Base-by-base conservation (phyloP, 2,329 filamentous ascomycete genomes). In the Rhynchosporium graminicola region DNA sequence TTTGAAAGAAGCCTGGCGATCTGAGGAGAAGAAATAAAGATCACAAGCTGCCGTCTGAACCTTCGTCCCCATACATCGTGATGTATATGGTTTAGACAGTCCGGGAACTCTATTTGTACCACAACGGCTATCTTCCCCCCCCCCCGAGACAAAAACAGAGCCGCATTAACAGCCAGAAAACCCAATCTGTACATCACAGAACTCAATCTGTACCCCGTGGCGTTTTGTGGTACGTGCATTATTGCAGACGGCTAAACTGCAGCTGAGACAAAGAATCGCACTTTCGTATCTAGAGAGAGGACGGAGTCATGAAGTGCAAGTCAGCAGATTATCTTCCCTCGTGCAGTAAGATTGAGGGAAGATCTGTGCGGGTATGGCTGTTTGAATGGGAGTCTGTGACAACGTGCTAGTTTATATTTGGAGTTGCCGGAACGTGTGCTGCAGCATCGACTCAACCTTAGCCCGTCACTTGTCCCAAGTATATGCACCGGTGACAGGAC, bases 271-370 rank as follows among this genome's bases (percentile, higher is more conserved):
- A 33, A 20, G 31, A 57, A 45, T 57, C 54, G 42, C 47, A 55
- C 40, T 42, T 55, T 47, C 42, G 28, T 3, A n/a, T 26, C 40
- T 13, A 38, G 42, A 46, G 38, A 57, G 38, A n/a, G 54, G 54
- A 52, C n/a, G 36, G 12, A 51, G 28, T n/a, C 52, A 48, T 46
- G 52, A 45, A 57, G 59, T 57, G 38, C 59, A 51, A 57, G 45
- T 45, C 42, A 36, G n/a, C 33, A 57, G 51, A 28, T 38, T 15
- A 29, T 26, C 28, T 52, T 26, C 15, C 57, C 51, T 57, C 42
- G 52, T 26, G 59, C 29, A 26, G 20, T 20, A 57, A 28, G 54
- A 31, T 20, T 28, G 28, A 50, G 42, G 43, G 51, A 52, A 57
- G 59, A 61, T 61, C 59, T 48, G 40, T 51, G 52, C 54, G 54